Base-by-base conservation (phyloP, 129 eudicot genomes). In the Arctium lappa region DNA sequence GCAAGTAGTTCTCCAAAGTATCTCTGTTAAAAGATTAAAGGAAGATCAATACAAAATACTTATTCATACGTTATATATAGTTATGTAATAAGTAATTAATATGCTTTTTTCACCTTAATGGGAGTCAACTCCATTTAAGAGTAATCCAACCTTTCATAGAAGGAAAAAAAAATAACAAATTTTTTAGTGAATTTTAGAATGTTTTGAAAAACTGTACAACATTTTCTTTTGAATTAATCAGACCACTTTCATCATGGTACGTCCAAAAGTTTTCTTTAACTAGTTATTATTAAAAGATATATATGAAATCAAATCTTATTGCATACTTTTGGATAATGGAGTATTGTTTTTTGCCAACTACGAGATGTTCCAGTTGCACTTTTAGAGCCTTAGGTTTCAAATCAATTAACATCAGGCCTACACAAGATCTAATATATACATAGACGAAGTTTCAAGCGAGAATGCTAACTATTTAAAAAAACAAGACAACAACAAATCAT, bases 1-100 rank as follows among this genome's bases (percentile, higher is more conserved):
- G 65, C 50, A 86, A 80, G 82, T 91, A 91, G 2, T 76, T 74
- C 78, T 91, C 95, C 81, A 87, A 62, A 40, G 91, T 79, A 22
- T 89, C 89, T 69, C 95, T 91, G 83, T 53, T 46, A 8, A 62
- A 73, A 42, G 11, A 50, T 16, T n/a, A 56, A 53, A 15, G 22
- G 22, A 53, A 53, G 7, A 33, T 33, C 36, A 2, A 44, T 8
- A 44, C 10, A 11, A 44, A 44, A 44, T 8, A 44, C 9, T 33
- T 44, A 8, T 9, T 7, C 6, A 38, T 38, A 38, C 6, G 42
- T 38, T 38, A 2, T 38, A 38, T 38, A 38, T 38, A 38, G 2
- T 1, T 38, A 38, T 38, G 4, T 38, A 38, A 33, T 33, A 33
- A 33, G 36, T 48, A 48, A 13, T 48, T 10, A 12, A 48, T 12